Evolutionary conservation across 2,329 filamentous ascomycete species (phyloP).

Genomic region (Neoarthrinium moseri): DNA sequence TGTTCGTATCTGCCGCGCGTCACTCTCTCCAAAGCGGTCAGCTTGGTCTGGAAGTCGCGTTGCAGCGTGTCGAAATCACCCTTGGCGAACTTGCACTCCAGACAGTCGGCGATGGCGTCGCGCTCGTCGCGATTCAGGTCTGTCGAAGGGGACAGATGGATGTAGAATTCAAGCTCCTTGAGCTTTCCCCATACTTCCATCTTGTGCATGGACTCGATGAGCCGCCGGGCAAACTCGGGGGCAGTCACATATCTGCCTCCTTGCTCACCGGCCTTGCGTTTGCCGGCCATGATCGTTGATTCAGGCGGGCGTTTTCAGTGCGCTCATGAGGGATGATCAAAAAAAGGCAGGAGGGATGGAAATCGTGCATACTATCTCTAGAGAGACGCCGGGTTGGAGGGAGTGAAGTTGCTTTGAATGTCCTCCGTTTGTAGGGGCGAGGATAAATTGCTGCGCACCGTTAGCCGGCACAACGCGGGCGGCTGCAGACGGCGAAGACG

Average conservation of each 20-base stretch:
- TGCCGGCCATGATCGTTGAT: not conserved
- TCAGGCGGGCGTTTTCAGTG: no score
- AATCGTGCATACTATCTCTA: no score
- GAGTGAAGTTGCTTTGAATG: no score
- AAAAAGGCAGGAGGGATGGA: no score
- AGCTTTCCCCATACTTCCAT: not conserved
- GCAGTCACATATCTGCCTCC: not conserved
- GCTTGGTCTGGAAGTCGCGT: not conserved
- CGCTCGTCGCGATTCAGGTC: not conserved
- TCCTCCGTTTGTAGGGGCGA: no score
- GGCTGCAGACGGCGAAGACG: no score
- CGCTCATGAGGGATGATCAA: no score
- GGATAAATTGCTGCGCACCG: no score
- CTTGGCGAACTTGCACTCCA: not conserved
- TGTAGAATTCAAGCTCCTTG: conserved; percentile 1
- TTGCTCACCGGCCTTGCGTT: not conserved
- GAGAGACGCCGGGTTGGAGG: no score
- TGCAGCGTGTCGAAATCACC: not conserved
- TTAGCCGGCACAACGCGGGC: no score
- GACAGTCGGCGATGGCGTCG: not conserved
- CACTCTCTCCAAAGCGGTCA: not conserved
- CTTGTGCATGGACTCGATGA: not conserved
- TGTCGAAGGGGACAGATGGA: not conserved
- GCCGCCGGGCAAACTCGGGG: not conserved
- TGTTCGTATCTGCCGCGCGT: not conserved